Evolutionary conservation across 495 filamentous ascomycete species (phyloP), one percentile per base, ranked within the genome.

Genomic region (Corynascus novoguineensis): DNA sequence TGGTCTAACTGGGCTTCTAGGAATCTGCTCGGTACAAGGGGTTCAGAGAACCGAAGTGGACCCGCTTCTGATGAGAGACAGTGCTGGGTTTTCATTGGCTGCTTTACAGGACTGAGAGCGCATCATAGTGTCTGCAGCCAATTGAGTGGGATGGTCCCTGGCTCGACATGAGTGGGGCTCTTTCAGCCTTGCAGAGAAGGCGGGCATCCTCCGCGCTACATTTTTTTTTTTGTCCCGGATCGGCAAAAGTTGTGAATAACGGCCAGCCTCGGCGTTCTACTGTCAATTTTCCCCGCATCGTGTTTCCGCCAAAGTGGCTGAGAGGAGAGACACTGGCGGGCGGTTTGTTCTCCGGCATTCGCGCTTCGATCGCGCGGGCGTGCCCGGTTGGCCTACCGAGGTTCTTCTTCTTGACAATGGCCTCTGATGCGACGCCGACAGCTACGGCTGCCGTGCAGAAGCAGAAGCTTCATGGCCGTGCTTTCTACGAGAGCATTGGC

Each of bases 401-500:
- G n/a, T 52, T 41, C 14, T 22, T 55, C n/a, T 42, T 35, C 27
- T 42, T n/a, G n/a, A n/a, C 55, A 12, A 69, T 67, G 64, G 55
- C 63, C 25, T 55, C 57, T 9, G 47, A 29, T 24, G 24, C 57
- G 28, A 34, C 53, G 34, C n/a, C 35, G 10, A 15, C 42, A 5
- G 8, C 28, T 21, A 49, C 31, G 31, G 34, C 53, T 22, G 52
- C 63, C 1, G 59, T 25, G 10, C 50, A 60, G 35, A 74, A 69
- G 61, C 62, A 69, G 54, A 96, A 92, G 67, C 75, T 95, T 1
- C 81, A 85, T 59, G 93, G 93, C 6, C 79, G 95, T 19, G 86
- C 86, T 32, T 96, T 98, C 70, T 98, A 96, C 64, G 83, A 95
- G 70, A 93, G 87, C 62, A 83, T 99, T 53, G 93, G 95, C 12